A percentile compares a stretch with the other conserved stretches of the same genome.
phyloP scores from a whole-genome alignment of 2,329 filamentous ascomycete species.

The Diatrype stigma region DNA sequence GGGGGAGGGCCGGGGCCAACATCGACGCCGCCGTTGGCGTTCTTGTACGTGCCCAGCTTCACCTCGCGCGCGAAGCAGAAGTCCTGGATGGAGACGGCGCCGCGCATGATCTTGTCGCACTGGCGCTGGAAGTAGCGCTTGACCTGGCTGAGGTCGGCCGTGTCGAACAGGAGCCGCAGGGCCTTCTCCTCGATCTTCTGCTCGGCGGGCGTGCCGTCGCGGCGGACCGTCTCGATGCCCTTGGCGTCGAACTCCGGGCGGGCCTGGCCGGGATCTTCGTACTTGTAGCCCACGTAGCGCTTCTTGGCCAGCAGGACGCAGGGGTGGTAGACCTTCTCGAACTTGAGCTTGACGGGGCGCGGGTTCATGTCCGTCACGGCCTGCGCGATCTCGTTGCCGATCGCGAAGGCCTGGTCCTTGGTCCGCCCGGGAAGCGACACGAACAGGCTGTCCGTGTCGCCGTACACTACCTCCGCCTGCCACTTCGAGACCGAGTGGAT shows the following conservation, averaged over 20 bases:
- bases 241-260: slow-evolving; percentile 95
- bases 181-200: slow-evolving; percentile 96
- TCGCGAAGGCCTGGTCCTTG: slow-evolving; percentile 81
- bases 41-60: slow-evolving; percentile 81
- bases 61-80: slow-evolving; percentile 96
- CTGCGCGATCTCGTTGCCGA: slow-evolving; percentile 87
- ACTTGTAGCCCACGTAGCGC: slow-evolving; percentile 97
- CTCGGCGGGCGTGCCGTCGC: slow-evolving; percentile 91
- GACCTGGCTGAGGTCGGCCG: slow-evolving; percentile 80
- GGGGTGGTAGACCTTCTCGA: slow-evolving; percentile 97
- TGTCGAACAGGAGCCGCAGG: slow-evolving; percentile 83
- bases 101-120: slow-evolving; percentile 88
- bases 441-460: slow-evolving; percentile 94
- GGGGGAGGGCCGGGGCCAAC: slow-evolving; percentile 39
- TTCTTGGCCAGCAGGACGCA: slow-evolving; percentile 95
- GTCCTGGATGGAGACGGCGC: slow-evolving; percentile 84
- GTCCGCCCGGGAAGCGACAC: slow-evolving; percentile 84
- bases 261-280: slow-evolving; percentile 70
- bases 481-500: slow-evolving; percentile 86
- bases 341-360: slow-evolving; percentile 89
- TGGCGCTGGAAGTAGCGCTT: slow-evolving; percentile 88
- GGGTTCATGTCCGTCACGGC: slow-evolving; percentile 88
- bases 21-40: slow-evolving; percentile 48
- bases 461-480: slow-evolving; percentile 96
- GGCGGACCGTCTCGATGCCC: slow-evolving; percentile 93